Evolutionary conservation across 306 rosid genomes (phyloP).

Genomic region (Clitoria ternatea): DNA sequence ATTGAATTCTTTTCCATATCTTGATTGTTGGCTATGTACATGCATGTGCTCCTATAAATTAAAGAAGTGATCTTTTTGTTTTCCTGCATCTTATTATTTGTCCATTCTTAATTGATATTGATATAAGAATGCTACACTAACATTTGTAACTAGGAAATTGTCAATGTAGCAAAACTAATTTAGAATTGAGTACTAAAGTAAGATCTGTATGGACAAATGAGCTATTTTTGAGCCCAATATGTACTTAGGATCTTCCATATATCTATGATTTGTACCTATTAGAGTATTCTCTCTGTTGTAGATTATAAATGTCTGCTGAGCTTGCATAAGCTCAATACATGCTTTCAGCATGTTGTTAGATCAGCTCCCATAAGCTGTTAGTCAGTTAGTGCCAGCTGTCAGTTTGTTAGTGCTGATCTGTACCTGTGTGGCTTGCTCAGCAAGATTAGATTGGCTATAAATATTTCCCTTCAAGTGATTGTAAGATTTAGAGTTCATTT

Average conservation of each 20-base stretch:
- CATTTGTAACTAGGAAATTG: background rate
- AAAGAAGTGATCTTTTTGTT: background rate
- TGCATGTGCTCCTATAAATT: background rate
- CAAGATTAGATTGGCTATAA: too few species aligned
- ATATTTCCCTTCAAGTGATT: too few species aligned
- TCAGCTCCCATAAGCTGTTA: too few species aligned
- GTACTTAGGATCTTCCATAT: background rate
- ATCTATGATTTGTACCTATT: slow-evolving; percentile 3
- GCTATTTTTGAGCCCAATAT: background rate
- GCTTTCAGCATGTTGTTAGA: too few species aligned
- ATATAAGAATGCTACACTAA: background rate
- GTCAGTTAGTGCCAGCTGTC: too few species aligned
- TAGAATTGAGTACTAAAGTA: background rate
- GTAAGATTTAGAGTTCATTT: too few species aligned
- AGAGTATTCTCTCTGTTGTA: too few species aligned
- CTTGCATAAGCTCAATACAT: too few species aligned
- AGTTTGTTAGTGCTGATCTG: too few species aligned
- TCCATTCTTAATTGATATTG: background rate
- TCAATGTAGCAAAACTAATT: background rate
- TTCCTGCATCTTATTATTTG: background rate
- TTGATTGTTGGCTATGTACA: background rate
- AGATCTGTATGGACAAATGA: background rate
- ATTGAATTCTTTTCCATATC: background rate
- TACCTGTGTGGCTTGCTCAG: too few species aligned
- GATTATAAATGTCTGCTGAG: too few species aligned